phyloP scores from a whole-genome alignment of 352 stramenopile genomes.

The Pythium coloratum region DNA sequence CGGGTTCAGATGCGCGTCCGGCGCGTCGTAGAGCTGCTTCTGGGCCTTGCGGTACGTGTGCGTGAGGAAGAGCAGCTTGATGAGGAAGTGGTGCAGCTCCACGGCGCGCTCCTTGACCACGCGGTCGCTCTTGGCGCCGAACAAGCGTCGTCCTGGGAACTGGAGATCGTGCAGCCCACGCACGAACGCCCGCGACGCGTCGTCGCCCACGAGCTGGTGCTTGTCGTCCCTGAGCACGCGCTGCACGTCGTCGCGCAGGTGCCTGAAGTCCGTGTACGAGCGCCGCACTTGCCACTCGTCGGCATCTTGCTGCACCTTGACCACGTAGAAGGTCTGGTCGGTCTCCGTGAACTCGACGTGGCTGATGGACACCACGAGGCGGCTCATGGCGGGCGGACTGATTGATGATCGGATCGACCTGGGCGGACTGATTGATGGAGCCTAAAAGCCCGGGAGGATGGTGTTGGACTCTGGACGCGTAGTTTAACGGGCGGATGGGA shows the following conservation, averaged over 20 bases:
- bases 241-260: slow-evolving; percentile 64
- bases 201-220: slow-evolving; percentile 46
- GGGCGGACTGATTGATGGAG: neutral
- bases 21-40: slow-evolving; percentile 50
- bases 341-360: slow-evolving; percentile 77
- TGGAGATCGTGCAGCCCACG: slow-evolving; percentile 33
- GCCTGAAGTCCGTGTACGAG: slow-evolving; percentile 73
- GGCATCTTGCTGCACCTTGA: slow-evolving; percentile 71
- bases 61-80: slow-evolving; percentile 67
- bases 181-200: slow-evolving; percentile 45
- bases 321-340: slow-evolving; percentile 70
- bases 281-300: slow-evolving; percentile 74
- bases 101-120: slow-evolving; percentile 73
- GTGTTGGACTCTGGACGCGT: neutral
- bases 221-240: slow-evolving; percentile 64
- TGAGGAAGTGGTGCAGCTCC: slow-evolving; percentile 76
- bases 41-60: slow-evolving; percentile 78
- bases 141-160: slow-evolving; percentile 68
- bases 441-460: too few species aligned
- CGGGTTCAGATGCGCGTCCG: slow-evolving; percentile 14
- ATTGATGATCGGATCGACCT: neutral
- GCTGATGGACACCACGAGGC: slow-evolving; percentile 69
- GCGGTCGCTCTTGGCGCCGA: slow-evolving; percentile 65
- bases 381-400: slow-evolving; percentile 46
- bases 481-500: neutral